Conservation (phyloP, 1,284 basidiomycete genomes). For the Leccinum subrobustum region DNA sequence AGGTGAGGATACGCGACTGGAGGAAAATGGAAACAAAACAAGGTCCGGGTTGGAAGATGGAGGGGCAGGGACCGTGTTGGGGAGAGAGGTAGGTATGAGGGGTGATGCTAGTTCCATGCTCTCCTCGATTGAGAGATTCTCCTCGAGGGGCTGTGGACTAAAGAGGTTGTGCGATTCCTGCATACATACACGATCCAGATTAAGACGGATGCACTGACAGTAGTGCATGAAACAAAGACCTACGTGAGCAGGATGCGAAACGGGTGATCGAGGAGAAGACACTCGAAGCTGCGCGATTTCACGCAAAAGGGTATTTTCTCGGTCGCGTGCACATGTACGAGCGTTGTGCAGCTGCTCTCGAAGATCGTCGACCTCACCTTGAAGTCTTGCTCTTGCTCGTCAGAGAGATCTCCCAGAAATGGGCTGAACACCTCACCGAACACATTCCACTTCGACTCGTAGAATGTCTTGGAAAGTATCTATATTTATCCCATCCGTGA, state of each 20-base stretch:
- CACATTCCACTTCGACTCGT: slow-evolving; percentile 37
- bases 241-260: slow-evolving; percentile 5
- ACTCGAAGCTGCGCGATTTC: slow-evolving; percentile 26
- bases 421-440: slow-evolving; percentile 26
- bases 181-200: background rate
- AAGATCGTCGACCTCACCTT: slow-evolving; percentile 26
- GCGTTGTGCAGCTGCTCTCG: slow-evolving; percentile 25
- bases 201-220: background rate
- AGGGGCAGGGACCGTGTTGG: background rate
- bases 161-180: slow-evolving; percentile 18
- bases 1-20: slow-evolving; percentile 19
- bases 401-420: background rate
- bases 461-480: slow-evolving; percentile 24
- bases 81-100: slow-evolving; percentile 39
- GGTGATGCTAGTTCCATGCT: slow-evolving; percentile 63
- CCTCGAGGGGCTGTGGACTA: slow-evolving; percentile 20
- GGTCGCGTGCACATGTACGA: slow-evolving; percentile 11
- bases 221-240: slow-evolving; percentile 1
- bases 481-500: slow-evolving; percentile 16
- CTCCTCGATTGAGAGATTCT: slow-evolving; percentile 38
- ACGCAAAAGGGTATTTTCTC: slow-evolving; percentile 25
- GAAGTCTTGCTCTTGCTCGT: slow-evolving; percentile 18
- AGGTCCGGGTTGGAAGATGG: slow-evolving; percentile 12
- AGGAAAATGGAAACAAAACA: slow-evolving; percentile 28
- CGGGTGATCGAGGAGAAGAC: background rate